Percentiles rank a stretch among this genome's conserved stretches.
These are phyloP conservation scores for Poa pratensis DNA, from an alignment of 176 grass and related monocot species.

Conservation along the genomic window DNA sequence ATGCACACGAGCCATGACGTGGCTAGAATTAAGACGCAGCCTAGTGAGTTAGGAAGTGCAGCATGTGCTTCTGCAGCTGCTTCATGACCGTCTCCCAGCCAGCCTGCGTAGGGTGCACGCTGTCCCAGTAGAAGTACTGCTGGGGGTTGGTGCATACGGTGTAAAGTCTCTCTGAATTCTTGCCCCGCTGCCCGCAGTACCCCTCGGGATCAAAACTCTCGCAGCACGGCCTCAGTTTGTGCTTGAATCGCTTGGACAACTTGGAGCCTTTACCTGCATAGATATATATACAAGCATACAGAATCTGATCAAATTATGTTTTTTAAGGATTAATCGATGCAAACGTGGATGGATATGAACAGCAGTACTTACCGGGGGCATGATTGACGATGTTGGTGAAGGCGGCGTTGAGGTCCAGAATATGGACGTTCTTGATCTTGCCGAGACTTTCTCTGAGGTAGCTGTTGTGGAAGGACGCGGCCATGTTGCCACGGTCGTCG, in stretches of 20 bases:
- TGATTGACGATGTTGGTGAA: conserved; percentile 38
- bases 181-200: conserved; percentile 30
- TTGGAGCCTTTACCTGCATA: not conserved
- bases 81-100: conserved; percentile 43
- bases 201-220: conserved; percentile 24
- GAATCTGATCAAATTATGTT: not conserved
- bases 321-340: not conserved
- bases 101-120: conserved; percentile 37
- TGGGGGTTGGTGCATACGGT: conserved; percentile 14
- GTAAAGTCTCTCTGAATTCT: not conserved
- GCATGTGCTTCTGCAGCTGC: conserved; percentile 21
- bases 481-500: not conserved
- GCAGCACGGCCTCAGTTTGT: conserved; percentile 52
- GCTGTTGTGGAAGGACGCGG: not conserved
- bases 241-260: conserved; percentile 22
- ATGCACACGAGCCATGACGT: not conserved
- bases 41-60: not conserved
- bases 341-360: not conserved
- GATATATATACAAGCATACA: not conserved
- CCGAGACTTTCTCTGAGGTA: not conserved
- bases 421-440: not conserved
- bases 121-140: conserved; percentile 52
- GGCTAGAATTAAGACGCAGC: not conserved
- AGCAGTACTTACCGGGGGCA: not conserved
- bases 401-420: conserved; percentile 6